phyloP scores from a whole-genome alignment of 257 asterid genomes.

The Gentiana straminea region DNA sequence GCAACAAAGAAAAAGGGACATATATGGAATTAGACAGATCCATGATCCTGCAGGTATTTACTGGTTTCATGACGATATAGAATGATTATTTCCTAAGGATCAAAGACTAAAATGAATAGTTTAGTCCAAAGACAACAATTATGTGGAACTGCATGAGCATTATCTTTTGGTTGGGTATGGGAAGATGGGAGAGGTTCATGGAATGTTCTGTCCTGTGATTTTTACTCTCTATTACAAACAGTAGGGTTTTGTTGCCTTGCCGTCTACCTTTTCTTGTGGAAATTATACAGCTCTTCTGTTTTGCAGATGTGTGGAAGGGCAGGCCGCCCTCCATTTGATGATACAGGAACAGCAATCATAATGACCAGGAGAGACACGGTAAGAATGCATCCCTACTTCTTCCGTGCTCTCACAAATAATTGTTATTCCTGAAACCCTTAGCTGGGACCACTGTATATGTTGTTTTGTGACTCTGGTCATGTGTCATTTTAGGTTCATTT shows the following conservation, averaged over 20 bases:
- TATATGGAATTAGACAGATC: constrained; percentile 96
- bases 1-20: constrained; percentile 93
- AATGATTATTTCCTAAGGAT: constrained; percentile 1
- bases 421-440: neutral
- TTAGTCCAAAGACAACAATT: neutral
- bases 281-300: constrained; percentile 9
- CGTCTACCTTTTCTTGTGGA: constrained; percentile 8
- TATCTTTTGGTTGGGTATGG: neutral
- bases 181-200: constrained; percentile 2
- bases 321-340: constrained; percentile 98
- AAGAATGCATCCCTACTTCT: constrained; percentile 10
- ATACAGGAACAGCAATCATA: constrained; percentile 87
- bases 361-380: constrained; percentile 98
- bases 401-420: neutral
- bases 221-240: neutral
- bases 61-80: neutral
- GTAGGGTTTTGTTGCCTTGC: constrained; percentile 1
- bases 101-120: neutral
- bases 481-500: constrained; percentile 63
- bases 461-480: constrained; percentile 6
- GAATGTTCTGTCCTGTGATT: neutral
- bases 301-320: constrained; percentile 99
- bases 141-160: neutral
- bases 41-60: constrained; percentile 68
- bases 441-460: constrained; percentile 1